phyloP scores from a whole-genome alignment of 1,284 basidiomycete species.

The Entoloma clypeatum region DNA sequence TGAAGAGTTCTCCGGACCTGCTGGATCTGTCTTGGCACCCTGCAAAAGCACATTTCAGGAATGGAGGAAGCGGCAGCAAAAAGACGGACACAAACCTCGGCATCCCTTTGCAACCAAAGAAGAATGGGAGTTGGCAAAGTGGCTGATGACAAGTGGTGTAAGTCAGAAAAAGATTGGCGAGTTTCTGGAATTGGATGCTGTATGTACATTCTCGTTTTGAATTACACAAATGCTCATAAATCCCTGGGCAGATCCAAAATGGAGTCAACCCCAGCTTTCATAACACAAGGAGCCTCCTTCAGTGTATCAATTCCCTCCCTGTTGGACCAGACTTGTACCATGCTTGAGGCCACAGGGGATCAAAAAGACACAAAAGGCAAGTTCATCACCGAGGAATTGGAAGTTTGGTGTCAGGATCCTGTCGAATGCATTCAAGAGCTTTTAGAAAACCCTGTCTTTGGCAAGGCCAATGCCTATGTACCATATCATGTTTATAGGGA shows the following conservation, averaged over 20 bases:
- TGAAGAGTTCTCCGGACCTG: constrained; percentile 2
- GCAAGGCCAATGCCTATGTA: constrained; percentile 7
- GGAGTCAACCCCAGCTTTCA: too few species aligned
- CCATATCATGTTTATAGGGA: constrained; percentile 4
- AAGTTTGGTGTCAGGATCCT: too few species aligned
- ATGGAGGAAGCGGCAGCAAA: constrained; percentile 2
- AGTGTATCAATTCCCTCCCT: too few species aligned
- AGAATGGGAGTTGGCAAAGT: constrained; percentile 10
- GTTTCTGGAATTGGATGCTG: constrained; percentile 8
- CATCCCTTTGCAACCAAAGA: constrained; percentile 5
- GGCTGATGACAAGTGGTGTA: constrained; percentile 10
- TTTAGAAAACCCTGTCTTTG: constrained; percentile 4
- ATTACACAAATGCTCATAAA: too few species aligned
- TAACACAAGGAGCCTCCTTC: too few species aligned
- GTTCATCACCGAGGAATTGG: too few species aligned
- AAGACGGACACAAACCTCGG: constrained; percentile 2
- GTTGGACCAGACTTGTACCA: too few species aligned
- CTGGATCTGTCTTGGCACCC: constrained; percentile 4
- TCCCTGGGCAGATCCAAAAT: too few species aligned
- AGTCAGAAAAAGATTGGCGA: constrained; percentile 10
- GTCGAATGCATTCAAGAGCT: constrained; percentile 11
- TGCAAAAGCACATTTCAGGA: constrained; percentile 4
- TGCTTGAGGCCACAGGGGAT: too few species aligned
- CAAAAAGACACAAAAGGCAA: too few species aligned
- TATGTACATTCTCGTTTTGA: too few species aligned